Evolutionary conservation across 2,329 filamentous ascomycete species (phyloP).

Genomic region (Phaeosphaeriaceae sp.): DNA sequence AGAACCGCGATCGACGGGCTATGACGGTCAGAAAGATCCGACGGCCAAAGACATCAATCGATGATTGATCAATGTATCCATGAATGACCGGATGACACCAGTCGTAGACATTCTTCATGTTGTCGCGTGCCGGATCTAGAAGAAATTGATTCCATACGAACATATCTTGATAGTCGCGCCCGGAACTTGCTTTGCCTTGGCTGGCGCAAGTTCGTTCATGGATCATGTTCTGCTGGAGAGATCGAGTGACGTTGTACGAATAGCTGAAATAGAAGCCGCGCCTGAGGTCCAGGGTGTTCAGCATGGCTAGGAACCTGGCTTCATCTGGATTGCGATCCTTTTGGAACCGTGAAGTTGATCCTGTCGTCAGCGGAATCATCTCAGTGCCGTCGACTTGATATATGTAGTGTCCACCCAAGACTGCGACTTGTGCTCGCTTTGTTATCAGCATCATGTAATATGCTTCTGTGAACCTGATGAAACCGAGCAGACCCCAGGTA

Average conservation of each 20-base stretch:
- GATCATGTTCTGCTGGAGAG: slow-evolving; percentile 89
- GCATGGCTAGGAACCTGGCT: slow-evolving; percentile 83
- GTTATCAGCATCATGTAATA: slow-evolving; percentile 98
- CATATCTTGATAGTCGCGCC: slow-evolving; percentile 85
- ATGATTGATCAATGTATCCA: slow-evolving; percentile 91
- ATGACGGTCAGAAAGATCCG: slow-evolving; percentile 93
- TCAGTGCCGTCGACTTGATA: slow-evolving; percentile 96
- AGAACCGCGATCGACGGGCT: slow-evolving; percentile 88
- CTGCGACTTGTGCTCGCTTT: slow-evolving; percentile 93
- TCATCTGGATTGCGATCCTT: slow-evolving; percentile 89
- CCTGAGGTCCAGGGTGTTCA: slow-evolving; percentile 89
- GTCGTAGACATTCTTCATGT: slow-evolving; percentile 83
- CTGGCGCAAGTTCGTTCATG: slow-evolving; percentile 76
- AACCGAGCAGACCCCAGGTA: slow-evolving; percentile 92
- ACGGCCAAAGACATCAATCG: slow-evolving; percentile 78
- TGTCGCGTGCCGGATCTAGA: slow-evolving; percentile 74
- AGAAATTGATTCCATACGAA: slow-evolving; percentile 98
- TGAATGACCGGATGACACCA: slow-evolving; percentile 97
- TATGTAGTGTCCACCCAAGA: slow-evolving; percentile 94
- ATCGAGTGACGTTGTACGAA: slow-evolving; percentile 93
- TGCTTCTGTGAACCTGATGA: slow-evolving; percentile 92
- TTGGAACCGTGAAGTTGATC: slow-evolving; percentile 71
- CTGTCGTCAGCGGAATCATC: slow-evolving; percentile 82
- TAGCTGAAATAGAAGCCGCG: slow-evolving; percentile 98
- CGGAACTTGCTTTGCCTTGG: slow-evolving; percentile 67